Base-by-base conservation (phyloP, 352 stramenopile genomes). In the Aphanomyces cochlioides region DNA sequence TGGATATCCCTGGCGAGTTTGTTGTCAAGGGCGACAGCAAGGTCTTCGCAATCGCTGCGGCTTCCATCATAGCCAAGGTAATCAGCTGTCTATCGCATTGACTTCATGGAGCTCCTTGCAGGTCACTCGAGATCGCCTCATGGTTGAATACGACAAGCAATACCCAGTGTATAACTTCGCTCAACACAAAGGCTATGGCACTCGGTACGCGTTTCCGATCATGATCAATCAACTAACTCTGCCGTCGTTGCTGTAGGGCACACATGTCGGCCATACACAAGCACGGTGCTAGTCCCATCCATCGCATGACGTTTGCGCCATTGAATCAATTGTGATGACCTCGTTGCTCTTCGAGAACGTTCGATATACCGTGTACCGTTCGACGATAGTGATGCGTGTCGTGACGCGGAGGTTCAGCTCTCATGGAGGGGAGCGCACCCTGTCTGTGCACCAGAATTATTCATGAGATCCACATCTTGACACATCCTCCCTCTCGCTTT, bases 181-280 rank as follows among this genome's bases (percentile, higher is more conserved):
- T 38, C 89, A 98, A 77, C 94, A 99, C 84, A 99, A 99, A 73
- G 97, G 97, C 28, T 99, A 99, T 80, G 92, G 90, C 8, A 99
- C 96, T 13, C 79, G 71, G 64, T 70, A 61, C 19, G 28, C 28
- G 28, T 28, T n/a, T 28, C 28, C 28, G 28, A 28, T 2, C 28
- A 28, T 28, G 28, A 28, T 28, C 28, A 28, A 28, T 28, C 28
- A 4, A 12, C 3, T n/a, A 56, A 38, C 38, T 17, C 36, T 19
- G 5, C 38, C 3, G 37, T 7, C 5, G 13, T 47, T 8, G 38
- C 10, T 59, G 37, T 61, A 70, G 64, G 17, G 90, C 83, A 45
- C 97, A 99, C 80, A 90, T 97, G 77, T 77, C 76, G 43, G 82
- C 88, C 21, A 93, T 99, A 47, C 72, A 76, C 40, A 80, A 86